phyloP scores from a whole-genome alignment of 495 filamentous ascomycete species.

The Articulospora tetracladia region DNA sequence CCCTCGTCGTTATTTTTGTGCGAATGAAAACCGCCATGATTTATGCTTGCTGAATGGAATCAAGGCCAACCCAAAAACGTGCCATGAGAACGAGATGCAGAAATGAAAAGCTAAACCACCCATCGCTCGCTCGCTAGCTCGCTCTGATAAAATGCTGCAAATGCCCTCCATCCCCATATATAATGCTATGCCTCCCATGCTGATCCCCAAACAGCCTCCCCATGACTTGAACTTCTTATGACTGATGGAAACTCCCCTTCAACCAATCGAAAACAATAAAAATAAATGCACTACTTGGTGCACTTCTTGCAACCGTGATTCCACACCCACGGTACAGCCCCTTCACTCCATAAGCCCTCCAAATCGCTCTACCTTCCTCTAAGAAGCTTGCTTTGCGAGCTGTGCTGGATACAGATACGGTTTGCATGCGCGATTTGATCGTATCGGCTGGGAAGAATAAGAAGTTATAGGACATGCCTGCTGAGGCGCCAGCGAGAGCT shows the following conservation, averaged over 20 bases:
- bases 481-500: conserved; percentile 81
- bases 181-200: background rate
- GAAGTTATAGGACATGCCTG: conserved; percentile 94
- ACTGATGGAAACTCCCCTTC: conserved; percentile 52
- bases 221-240: background rate
- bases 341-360: conserved; percentile 74
- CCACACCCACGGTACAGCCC: conserved; percentile 93
- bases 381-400: conserved; percentile 55
- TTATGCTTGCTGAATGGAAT: no score
- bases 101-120: no score
- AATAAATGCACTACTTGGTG: conserved; percentile 95
- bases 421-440: conserved; percentile 95
- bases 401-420: conserved; percentile 57
- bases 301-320: conserved; percentile 81
- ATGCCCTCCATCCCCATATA: background rate
- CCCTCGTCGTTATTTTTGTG: no score
- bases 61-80: no score
- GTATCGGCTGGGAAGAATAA: conserved; percentile 96
- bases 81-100: no score
- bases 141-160: background rate
- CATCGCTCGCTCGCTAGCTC: no score
- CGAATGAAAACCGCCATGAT: no score
- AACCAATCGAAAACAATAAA: conserved; percentile 89
- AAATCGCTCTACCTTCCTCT: conserved; percentile 63
- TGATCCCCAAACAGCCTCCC: no score